Percentiles rank a stretch among this genome's conserved stretches.
Evolutionary conservation across 2,329 filamentous ascomycete species (phyloP).

Genomic region (Neoascochyta sp.): DNA sequence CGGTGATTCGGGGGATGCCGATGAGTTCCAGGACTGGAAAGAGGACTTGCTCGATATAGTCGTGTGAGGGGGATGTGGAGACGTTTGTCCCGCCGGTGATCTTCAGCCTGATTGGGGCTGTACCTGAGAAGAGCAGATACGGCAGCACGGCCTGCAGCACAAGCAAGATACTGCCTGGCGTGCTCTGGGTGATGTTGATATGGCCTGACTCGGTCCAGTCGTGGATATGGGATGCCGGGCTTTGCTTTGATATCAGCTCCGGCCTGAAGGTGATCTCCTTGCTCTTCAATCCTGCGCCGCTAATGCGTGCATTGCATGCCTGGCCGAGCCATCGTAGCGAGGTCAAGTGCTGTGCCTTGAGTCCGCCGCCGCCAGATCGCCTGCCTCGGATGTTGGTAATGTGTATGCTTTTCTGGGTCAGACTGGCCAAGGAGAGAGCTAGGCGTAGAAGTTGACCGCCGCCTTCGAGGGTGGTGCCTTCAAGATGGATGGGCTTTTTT

Average conservation of each 20-base stretch:
- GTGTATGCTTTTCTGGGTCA: slow-evolving; percentile 49
- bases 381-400: slow-evolving; percentile 55
- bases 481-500: slow-evolving; percentile 34
- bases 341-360: slow-evolving; percentile 57
- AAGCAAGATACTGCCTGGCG: slow-evolving; percentile 53
- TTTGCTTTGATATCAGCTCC: neutral
- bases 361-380: slow-evolving; percentile 49
- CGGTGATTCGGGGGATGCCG: slow-evolving; percentile 48
- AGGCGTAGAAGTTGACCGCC: slow-evolving; percentile 60
- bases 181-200: slow-evolving; percentile 36
- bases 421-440: slow-evolving; percentile 52
- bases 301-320: slow-evolving; percentile 45
- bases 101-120: slow-evolving; percentile 33
- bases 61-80: slow-evolving; percentile 52
- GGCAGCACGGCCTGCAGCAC: slow-evolving; percentile 59
- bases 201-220: slow-evolving; percentile 11
- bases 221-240: neutral
- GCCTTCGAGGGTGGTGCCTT: slow-evolving; percentile 58
- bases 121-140: slow-evolving; percentile 48
- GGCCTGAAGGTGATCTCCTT: slow-evolving; percentile 41
- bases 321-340: slow-evolving; percentile 52
- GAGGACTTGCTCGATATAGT: slow-evolving; percentile 56
- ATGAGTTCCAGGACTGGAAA: slow-evolving; percentile 51
- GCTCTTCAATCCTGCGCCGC: slow-evolving; percentile 43
- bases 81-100: slow-evolving; percentile 59